Base-by-base conservation (phyloP, 768 basidiomycete genomes). In the Leccinellum rugosiceps region DNA sequence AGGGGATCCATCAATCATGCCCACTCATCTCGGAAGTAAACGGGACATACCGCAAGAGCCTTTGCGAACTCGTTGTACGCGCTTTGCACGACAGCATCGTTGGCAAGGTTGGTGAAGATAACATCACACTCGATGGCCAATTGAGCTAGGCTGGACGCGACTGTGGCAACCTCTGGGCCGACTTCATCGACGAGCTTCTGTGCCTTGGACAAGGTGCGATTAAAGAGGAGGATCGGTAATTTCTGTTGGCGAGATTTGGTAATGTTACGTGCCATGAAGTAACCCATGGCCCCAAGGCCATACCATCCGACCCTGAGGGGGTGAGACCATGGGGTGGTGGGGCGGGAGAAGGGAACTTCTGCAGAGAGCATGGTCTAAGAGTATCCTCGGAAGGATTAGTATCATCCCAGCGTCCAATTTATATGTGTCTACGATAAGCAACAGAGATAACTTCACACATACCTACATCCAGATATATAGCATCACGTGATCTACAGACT, bases 251-350 rank as follows among this genome's bases (percentile, higher is more conserved):
- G 77, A 61, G 80, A 75, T 43, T 73, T 82, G 32, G 89, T 90
- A 32, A 96, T 78, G 71, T 95, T 96, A 35, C 80, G 78, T 6
- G 88, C 88, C 88, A 94, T 94, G 19, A 77, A 70, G 64, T 78
- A 82, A 10, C 89, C 91, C 83, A 92, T 90, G 21, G 82, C 80
- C 21, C 87, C 86, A 15, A 87, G 72, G 4, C 76, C 79, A 62
- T 66, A 67, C 65, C 65, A 70, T 55, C 83, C 85, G 62, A 85
- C 67, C 59, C 74, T 77, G 43, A 70, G 65, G 9, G 71, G 65
- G 55, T 70, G 69, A 6, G 55, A 61, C 6, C 71, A 71, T 0
- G 86, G 86, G 1, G 85, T 83, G 3, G 75, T 61, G 3, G 86
- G 86, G 17, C 85, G 79, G 14, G 86, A 87, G 74, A 82, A 88